These are phyloP conservation scores for Candida broadrunensis DNA, from an alignment of 805 yeast species.

Conservation along the genomic window DNA sequence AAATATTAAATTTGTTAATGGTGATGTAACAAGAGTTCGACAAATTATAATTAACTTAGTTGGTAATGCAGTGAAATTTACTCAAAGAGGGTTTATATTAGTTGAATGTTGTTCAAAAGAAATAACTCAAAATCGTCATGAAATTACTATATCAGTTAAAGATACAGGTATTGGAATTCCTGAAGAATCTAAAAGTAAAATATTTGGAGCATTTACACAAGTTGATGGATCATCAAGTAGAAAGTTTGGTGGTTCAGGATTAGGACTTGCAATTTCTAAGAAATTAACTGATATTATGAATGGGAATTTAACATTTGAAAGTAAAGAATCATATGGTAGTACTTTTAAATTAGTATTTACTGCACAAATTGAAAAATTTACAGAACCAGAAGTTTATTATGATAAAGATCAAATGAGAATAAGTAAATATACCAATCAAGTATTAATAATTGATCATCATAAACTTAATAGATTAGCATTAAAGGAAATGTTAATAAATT, in stretches of 20 bases:
- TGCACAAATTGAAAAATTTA: constrained; percentile 22
- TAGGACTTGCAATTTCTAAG: constrained; percentile 48
- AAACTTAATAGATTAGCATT: constrained; percentile 30
- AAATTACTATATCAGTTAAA: constrained; percentile 36
- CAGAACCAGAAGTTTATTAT: constrained; percentile 16
- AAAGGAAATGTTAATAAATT: constrained; percentile 26
- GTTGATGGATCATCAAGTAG: constrained; percentile 55
- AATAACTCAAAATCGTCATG: constrained; percentile 29
- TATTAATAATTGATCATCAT: constrained; percentile 29
- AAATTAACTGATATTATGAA: constrained; percentile 48
- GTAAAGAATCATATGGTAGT: constrained; percentile 46
- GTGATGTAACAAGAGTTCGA: constrained; percentile 49
- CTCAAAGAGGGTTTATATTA: constrained; percentile 40
- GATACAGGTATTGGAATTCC: constrained; percentile 59
- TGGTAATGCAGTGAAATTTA: constrained; percentile 55
- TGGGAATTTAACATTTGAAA: constrained; percentile 44
- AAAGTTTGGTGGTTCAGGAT: constrained; percentile 51
- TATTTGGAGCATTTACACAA: constrained; percentile 53
- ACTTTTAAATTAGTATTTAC: constrained; percentile 40
- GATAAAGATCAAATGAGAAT: constrained; percentile 7
- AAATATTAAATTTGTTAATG: constrained; percentile 34
- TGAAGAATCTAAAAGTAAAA: constrained; percentile 37
- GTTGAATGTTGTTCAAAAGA: constrained; percentile 31
- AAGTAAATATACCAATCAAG: constrained; percentile 13
- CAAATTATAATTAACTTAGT: constrained; percentile 51